Evolutionary conservation across 2,329 filamentous ascomycete genomes (phyloP), one percentile per base, ranked within the genome.

Genomic region (Diaporthe amygdali): DNA sequence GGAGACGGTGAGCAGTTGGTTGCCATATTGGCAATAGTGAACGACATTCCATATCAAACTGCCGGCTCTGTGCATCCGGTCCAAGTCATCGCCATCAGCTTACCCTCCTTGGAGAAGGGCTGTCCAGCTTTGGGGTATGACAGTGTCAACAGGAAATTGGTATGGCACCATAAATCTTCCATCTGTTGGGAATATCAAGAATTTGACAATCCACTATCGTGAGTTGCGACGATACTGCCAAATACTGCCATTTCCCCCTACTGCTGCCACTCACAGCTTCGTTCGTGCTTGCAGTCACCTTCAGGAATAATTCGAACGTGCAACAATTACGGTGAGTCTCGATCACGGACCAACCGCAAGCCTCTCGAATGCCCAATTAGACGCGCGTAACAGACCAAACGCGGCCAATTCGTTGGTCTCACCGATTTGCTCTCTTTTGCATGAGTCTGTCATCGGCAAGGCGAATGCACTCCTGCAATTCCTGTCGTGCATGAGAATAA

Each of bases 1-100:
- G 30, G 7, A 25, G 4, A 8, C 15, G 12, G 15, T n/a, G 30
- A n/a, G n/a, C 30, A 49, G 17, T 49, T 64, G 59, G 41, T 49
- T 34, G 59, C 44, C 59, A 49, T 64, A 64, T 64, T 64, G 59
- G 44, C 59, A 64, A 64, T 64, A 64, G 59, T 63, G 20, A 64
- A 37, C 30, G 9, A 20, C n/a, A 49, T 64, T 17, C 59, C 27
- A 32, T n/a, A 8, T 25, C 17, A 10, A 3, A 7, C 37, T 14
- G 47, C 41, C 59, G 20, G 41, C 27, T 37, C 12, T 63, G 15
- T 27, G 14, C 59, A 64, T 49, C 44, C 44, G 25, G 12, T 14
- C 30, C 41, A 20, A 44, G 17, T 64, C 46, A 64, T 49, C 30
- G 59, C 41, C 59, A 14, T 64, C 27, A 49, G 59, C 59, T 64